Conservation (phyloP, 176 grass and related monocot genomes). For the Phyllostachys edulis region DNA sequence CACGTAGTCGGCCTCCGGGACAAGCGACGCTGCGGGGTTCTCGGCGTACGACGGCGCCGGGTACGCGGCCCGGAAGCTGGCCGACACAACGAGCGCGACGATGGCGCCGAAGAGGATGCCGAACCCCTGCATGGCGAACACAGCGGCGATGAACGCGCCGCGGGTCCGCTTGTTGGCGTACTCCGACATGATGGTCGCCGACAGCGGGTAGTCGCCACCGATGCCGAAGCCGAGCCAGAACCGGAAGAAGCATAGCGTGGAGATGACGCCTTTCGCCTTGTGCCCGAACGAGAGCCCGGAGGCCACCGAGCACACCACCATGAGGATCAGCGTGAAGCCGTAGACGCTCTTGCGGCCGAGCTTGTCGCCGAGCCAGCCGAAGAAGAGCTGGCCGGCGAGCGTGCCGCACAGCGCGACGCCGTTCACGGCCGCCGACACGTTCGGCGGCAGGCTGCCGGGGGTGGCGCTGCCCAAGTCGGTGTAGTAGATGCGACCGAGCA, state of each 20-base stretch:
- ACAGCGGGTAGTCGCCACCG: constrained; percentile 69
- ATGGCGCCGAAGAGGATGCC: constrained; percentile 65
- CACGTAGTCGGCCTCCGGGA: constrained; percentile 53
- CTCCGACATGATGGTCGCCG: constrained; percentile 72
- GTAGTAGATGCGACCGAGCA: constrained; percentile 82
- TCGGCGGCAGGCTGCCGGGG: constrained; percentile 63
- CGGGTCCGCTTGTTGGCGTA: constrained; percentile 80
- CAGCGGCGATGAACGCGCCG: constrained; percentile 77
- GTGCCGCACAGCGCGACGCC: constrained; percentile 78
- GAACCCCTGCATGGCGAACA: constrained; percentile 88
- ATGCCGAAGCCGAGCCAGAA: constrained; percentile 90
- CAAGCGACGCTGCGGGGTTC: constrained; percentile 23
- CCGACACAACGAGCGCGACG: constrained; percentile 51
- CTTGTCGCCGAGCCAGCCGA: constrained; percentile 86
- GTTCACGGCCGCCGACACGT: constrained; percentile 58
- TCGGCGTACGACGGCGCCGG: constrained; percentile 38
- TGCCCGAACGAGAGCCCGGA: constrained; percentile 56
- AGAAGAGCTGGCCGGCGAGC: constrained; percentile 70
- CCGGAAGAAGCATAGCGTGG: constrained; percentile 69
- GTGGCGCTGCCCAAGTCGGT: constrained; percentile 7
- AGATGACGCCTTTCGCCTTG: constrained; percentile 43
- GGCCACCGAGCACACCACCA: constrained; percentile 59
- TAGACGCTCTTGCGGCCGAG: constrained; percentile 74
- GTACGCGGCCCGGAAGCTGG: constrained; percentile 50
- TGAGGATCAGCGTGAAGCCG: constrained; percentile 69